Percentiles rank a stretch among this genome's conserved stretches.
These are phyloP conservation scores for Scedosporium apiospermum DNA, from an alignment of 2,329 filamentous ascomycete genomes.

Conservation along the genomic window DNA sequence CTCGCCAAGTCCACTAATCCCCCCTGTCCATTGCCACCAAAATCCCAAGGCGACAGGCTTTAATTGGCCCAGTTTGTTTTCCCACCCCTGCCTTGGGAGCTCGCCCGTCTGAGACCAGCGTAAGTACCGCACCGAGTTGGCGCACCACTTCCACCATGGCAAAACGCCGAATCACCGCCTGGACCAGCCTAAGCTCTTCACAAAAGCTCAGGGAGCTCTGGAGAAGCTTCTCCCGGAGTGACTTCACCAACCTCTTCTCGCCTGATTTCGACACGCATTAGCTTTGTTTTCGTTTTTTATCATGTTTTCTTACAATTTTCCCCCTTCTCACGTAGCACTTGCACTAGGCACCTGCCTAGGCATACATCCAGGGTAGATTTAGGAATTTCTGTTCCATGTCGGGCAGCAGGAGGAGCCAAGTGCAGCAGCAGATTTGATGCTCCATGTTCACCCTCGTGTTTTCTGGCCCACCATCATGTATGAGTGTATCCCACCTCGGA, in stretches of 20 bases:
- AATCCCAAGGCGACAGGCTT: not conserved
- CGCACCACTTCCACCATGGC: not conserved
- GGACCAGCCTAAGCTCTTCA: not conserved
- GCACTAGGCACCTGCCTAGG: not conserved
- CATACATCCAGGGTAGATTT: not conserved
- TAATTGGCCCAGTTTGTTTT: not conserved
- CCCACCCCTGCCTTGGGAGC: not conserved
- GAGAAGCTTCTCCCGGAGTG: conserved; percentile 4
- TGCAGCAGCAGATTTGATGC: too few species aligned
- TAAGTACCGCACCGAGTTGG: conserved; percentile 2
- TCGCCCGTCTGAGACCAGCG: not conserved
- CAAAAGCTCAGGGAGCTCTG: not conserved
- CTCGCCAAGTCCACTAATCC: not conserved
- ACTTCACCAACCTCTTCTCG: conserved; percentile 2
- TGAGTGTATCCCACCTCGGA: not conserved
- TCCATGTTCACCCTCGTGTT: too few species aligned
- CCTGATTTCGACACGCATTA: not conserved
- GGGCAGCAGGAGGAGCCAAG: too few species aligned
- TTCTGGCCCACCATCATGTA: too few species aligned
- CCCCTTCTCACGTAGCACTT: not conserved
- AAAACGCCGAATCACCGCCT: not conserved
- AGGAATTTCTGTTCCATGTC: too few species aligned
- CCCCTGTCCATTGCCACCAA: not conserved
- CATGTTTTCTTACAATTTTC: not conserved
- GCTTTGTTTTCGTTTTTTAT: not conserved